Evolutionary conservation across 176 grass and related monocot genomes (phyloP).

Genomic region (Triticum timopheevii): DNA sequence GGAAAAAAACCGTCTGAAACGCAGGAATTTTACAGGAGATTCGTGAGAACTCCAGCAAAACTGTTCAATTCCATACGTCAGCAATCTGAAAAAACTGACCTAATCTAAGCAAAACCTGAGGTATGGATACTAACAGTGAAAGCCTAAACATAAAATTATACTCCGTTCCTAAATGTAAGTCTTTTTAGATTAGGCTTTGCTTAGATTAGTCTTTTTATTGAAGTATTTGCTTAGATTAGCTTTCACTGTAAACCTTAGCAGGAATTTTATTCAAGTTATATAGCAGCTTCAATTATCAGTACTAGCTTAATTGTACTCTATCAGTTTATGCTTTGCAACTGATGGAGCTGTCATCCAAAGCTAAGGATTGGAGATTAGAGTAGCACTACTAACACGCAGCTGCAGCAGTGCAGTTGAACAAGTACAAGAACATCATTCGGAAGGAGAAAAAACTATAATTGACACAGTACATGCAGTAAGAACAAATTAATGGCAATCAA

Average conservation of each 20-base stretch:
- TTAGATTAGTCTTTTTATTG: no score
- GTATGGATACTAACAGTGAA: not conserved
- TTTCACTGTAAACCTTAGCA: no score
- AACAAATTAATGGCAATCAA: constrained; percentile 24
- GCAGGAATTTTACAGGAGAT: not conserved
- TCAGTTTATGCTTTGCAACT: not conserved
- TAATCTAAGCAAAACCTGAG: not conserved
- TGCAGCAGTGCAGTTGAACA: not conserved
- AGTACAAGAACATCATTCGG: not conserved
- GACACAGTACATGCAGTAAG: constrained; percentile 7
- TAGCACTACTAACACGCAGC: not conserved
- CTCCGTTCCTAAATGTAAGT: no score
- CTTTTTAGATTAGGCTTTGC: no score
- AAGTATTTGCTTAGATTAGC: no score
- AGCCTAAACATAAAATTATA: not conserved
- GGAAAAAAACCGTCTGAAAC: not conserved
- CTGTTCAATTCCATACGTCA: not conserved
- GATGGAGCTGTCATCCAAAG: not conserved
- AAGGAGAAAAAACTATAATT: not conserved
- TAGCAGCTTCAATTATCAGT: not conserved
- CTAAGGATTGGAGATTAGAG: not conserved
- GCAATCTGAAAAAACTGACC: not conserved
- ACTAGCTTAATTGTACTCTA: not conserved
- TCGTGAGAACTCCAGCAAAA: not conserved
- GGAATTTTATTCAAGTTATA: not conserved